phyloP scores from a whole-genome alignment of 2,329 filamentous ascomycete genomes.

The Moelleriella libera region DNA sequence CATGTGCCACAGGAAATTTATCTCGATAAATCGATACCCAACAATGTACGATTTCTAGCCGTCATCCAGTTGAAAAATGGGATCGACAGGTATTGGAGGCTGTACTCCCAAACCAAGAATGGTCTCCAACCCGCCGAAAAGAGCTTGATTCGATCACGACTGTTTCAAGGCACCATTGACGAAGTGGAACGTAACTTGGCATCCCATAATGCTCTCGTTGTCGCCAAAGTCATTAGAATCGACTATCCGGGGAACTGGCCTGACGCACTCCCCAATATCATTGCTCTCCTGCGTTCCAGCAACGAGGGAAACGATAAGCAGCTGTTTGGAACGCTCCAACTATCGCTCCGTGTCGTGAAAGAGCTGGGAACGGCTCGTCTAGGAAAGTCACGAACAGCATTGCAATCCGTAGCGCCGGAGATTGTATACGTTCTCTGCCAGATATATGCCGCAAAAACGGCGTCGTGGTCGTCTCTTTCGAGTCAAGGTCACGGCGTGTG shows the following conservation, averaged over 20 bases:
- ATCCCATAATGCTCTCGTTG: constrained; percentile 74
- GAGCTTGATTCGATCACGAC: constrained; percentile 54
- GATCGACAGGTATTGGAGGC: constrained; percentile 85
- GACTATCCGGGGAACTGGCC: constrained; percentile 86
- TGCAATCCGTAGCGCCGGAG: constrained; percentile 70
- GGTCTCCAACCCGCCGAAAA: constrained; percentile 66
- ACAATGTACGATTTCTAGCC: constrained; percentile 73
- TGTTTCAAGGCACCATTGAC: constrained; percentile 63
- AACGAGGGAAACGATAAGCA: constrained; percentile 44
- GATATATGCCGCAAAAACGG: constrained; percentile 64
- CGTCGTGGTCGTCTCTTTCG: constrained; percentile 52
- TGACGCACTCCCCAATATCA: constrained; percentile 43
- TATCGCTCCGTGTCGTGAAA: constrained; percentile 78
- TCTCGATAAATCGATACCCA: constrained; percentile 61
- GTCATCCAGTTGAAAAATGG: constrained; percentile 95
- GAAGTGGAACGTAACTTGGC: constrained; percentile 66
- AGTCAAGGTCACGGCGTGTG: constrained; percentile 37
- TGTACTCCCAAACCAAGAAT: constrained; percentile 40
- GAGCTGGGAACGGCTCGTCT: constrained; percentile 74
- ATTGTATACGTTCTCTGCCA: constrained; percentile 66
- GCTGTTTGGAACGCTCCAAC: constrained; percentile 57
- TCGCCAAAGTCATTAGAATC: constrained; percentile 77
- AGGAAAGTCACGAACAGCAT: constrained; percentile 55
- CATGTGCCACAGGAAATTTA: constrained; percentile 50
- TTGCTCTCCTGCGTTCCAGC: constrained; percentile 44